Conservation (phyloP, 768 basidiomycete genomes). For the Mycena alexandri region DNA sequence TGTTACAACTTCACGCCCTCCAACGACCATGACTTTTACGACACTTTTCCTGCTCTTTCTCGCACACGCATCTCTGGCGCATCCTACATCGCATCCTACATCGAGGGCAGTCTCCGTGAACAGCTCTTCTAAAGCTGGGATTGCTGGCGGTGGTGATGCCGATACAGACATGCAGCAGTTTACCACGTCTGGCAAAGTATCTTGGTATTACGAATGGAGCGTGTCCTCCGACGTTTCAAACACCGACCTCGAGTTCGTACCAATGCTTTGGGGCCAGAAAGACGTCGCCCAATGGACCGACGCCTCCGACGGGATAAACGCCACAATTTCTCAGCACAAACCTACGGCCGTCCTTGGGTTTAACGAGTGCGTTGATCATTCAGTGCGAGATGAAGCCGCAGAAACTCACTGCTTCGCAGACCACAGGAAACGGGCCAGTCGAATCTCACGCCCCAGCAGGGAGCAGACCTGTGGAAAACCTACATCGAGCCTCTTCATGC, state of each 20-base stretch:
- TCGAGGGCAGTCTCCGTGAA: slow-evolving; percentile 41
- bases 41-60: slow-evolving; percentile 22
- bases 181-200: slow-evolving; percentile 58
- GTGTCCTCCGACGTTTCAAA: slow-evolving; percentile 42
- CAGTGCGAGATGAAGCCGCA: neutral
- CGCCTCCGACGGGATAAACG: slow-evolving; percentile 49
- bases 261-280: slow-evolving; percentile 66
- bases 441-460: slow-evolving; percentile 62
- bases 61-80: slow-evolving; percentile 6
- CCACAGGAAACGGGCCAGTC: slow-evolving; percentile 60
- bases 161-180: slow-evolving; percentile 59
- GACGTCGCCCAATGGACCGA: slow-evolving; percentile 54
- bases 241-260: slow-evolving; percentile 64
- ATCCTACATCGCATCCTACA: slow-evolving; percentile 16
- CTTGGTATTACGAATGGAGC: slow-evolving; percentile 71
- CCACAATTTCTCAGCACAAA: slow-evolving; percentile 51
- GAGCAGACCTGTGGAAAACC: slow-evolving; percentile 63
- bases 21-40: slow-evolving; percentile 32
- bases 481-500: slow-evolving; percentile 64
- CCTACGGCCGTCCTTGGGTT: slow-evolving; percentile 63
- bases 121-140: slow-evolving; percentile 60
- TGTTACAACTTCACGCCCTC: neutral
- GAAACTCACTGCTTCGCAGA: slow-evolving; percentile 17
- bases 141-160: slow-evolving; percentile 62
- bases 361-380: slow-evolving; percentile 58